Conservation (phyloP, 2,329 filamentous ascomycete species). For the Aspergillus aculeatus region DNA sequence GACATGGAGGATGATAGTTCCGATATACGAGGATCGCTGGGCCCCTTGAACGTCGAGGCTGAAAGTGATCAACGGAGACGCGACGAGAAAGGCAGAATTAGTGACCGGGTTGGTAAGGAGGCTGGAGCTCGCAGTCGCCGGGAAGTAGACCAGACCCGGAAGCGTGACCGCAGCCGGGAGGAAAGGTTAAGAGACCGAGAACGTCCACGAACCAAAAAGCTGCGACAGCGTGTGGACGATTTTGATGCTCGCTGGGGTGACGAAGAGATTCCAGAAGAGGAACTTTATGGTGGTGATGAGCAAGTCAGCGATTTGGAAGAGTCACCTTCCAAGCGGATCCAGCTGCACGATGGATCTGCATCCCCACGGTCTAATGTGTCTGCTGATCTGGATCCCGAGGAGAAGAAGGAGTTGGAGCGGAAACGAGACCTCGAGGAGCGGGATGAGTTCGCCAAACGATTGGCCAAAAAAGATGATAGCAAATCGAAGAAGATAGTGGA, state of each 20-base stretch:
- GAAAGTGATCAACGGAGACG: constrained; percentile 36
- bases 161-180: constrained; percentile 39
- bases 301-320: constrained; percentile 61
- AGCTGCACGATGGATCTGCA: constrained; percentile 58
- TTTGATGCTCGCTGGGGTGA: constrained; percentile 82
- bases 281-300: constrained; percentile 49
- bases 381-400: constrained; percentile 60
- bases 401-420: constrained; percentile 57
- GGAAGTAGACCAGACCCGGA: constrained; percentile 39
- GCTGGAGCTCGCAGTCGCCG: constrained; percentile 23
- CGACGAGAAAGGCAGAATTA: constrained; percentile 6
- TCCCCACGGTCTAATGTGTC: constrained; percentile 32
- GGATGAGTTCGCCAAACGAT: constrained; percentile 74
- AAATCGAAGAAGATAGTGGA: constrained; percentile 68
- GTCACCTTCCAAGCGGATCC: constrained; percentile 69
- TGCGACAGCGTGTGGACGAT: constrained; percentile 54
- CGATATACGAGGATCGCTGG: constrained; percentile 31
- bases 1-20: constrained; percentile 53
- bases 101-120: constrained; percentile 21
- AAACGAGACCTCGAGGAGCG: constrained; percentile 70
- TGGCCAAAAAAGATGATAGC: constrained; percentile 69
- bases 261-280: constrained; percentile 56
- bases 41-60: constrained; percentile 36
- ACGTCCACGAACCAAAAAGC: constrained; percentile 50
- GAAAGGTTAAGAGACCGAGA: constrained; percentile 42